These are phyloP conservation scores for Talinum fruticosum DNA, from an alignment of 148 eudicot species.

Conservation along the genomic window DNA sequence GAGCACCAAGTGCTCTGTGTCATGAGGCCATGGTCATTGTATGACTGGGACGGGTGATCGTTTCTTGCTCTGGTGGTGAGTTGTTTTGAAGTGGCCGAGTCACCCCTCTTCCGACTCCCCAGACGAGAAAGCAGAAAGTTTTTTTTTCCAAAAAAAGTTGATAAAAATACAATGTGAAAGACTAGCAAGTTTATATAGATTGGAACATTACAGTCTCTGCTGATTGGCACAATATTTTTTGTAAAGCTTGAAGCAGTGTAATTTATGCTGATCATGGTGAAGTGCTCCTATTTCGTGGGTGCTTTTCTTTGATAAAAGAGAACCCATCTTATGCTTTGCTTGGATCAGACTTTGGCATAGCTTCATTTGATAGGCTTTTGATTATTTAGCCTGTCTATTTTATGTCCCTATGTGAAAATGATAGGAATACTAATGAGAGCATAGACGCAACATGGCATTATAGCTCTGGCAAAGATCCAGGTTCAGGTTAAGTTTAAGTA, in stretches of 20 bases:
- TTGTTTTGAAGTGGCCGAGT: too few species aligned
- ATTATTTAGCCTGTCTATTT: too few species aligned
- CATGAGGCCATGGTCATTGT: background rate
- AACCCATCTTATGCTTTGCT: background rate
- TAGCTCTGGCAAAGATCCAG: too few species aligned
- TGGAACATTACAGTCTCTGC: constrained; percentile 22
- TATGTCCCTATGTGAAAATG: too few species aligned
- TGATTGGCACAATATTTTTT: constrained; percentile 17
- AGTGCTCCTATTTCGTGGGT: constrained; percentile 1
- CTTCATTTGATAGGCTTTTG: background rate
- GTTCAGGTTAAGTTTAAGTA: too few species aligned
- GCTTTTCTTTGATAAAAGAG: background rate
- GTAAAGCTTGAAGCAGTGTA: constrained; percentile 29
- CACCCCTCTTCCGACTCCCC: too few species aligned
- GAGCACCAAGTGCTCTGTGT: constrained; percentile 9
- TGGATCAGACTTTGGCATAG: background rate
- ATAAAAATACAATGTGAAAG: background rate
- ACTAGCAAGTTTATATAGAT: constrained; percentile 11
- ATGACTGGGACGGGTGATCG: background rate
- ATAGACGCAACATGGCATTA: too few species aligned
- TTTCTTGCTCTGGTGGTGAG: too few species aligned
- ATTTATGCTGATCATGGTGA: constrained; percentile 10
- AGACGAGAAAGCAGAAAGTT: too few species aligned
- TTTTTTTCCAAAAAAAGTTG: too few species aligned
- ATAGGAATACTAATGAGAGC: too few species aligned